A percentile compares a stretch with the other conserved stretches of the same genome.
These are phyloP conservation scores for Chrysanthemum makinoi DNA, from an alignment of 129 eudicot species.

Conservation along the genomic window DNA sequence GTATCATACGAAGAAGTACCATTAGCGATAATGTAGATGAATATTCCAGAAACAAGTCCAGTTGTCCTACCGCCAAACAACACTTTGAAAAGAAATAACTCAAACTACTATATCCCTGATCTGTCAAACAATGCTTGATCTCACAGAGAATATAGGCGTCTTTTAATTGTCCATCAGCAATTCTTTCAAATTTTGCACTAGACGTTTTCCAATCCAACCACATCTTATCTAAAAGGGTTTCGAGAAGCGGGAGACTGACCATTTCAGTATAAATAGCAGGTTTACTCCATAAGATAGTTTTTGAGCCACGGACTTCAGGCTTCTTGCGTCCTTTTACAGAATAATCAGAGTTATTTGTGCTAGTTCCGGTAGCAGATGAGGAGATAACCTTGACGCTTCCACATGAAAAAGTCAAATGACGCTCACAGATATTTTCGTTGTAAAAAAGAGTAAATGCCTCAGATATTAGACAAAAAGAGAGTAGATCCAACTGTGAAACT, in stretches of 20 bases:
- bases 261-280: conserved; percentile 38
- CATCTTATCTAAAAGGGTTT: conserved; percentile 38
- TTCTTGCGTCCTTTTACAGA: conserved; percentile 32
- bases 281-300: conserved; percentile 51
- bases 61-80: conserved; percentile 58
- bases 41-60: conserved; percentile 49
- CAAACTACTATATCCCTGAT: conserved; percentile 30
- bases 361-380: conserved; percentile 32
- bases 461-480: conserved; percentile 44
- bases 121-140: conserved; percentile 37
- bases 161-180: conserved; percentile 21
- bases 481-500: conserved; percentile 37
- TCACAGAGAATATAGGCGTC: conserved; percentile 65
- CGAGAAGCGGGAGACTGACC: conserved; percentile 35
- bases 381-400: conserved; percentile 53
- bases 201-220: conserved; percentile 56
- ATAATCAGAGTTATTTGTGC: conserved; percentile 17
- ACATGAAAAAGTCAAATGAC: conserved; percentile 50
- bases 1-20: conserved; percentile 49
- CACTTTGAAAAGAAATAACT: conserved; percentile 39
- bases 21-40: conserved; percentile 42
- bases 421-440: conserved; percentile 43
- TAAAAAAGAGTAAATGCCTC: conserved; percentile 42
- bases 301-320: conserved; percentile 31
- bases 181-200: conserved; percentile 36